phyloP scores from a whole-genome alignment of 139 green algal genomes.

The Coelastrella sp. region DNA sequence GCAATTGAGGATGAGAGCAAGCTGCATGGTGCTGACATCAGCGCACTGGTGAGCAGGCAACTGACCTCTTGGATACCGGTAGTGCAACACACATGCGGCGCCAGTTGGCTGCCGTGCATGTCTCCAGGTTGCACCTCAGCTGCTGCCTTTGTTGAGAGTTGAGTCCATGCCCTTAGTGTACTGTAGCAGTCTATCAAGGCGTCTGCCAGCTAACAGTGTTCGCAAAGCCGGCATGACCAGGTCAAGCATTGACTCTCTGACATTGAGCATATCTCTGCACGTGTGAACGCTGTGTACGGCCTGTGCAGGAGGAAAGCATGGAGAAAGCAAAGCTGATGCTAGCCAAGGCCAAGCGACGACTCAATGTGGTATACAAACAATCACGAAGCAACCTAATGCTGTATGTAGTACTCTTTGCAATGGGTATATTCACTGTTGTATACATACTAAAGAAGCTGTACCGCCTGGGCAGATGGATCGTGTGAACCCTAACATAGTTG shows the following conservation, averaged over 20 bases:
- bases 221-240: neutral
- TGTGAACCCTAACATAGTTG: neutral
- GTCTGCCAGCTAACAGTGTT: neutral
- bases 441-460: constrained; percentile 44
- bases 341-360: neutral
- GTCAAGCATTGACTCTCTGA: neutral
- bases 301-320: constrained; percentile 48
- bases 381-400: constrained; percentile 49
- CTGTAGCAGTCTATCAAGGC: too few species aligned
- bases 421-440: constrained; percentile 36
- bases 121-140: too few species aligned
- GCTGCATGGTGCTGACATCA: constrained; percentile 36
- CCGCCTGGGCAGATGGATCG: constrained; percentile 6
- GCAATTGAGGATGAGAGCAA: constrained; percentile 48
- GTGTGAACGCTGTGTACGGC: neutral
- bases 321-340: constrained; percentile 48
- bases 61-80: too few species aligned
- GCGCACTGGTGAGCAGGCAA: constrained; percentile 20
- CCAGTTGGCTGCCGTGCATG: neutral
- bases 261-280: too few species aligned
- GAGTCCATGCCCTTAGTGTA: too few species aligned
- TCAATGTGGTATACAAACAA: constrained; percentile 42
- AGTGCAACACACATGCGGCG: too few species aligned
- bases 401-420: constrained; percentile 44
- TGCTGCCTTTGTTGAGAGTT: too few species aligned